These are phyloP conservation scores for Piper longum DNA, from an alignment of 164 flowering plant species.

Conservation along the genomic window DNA sequence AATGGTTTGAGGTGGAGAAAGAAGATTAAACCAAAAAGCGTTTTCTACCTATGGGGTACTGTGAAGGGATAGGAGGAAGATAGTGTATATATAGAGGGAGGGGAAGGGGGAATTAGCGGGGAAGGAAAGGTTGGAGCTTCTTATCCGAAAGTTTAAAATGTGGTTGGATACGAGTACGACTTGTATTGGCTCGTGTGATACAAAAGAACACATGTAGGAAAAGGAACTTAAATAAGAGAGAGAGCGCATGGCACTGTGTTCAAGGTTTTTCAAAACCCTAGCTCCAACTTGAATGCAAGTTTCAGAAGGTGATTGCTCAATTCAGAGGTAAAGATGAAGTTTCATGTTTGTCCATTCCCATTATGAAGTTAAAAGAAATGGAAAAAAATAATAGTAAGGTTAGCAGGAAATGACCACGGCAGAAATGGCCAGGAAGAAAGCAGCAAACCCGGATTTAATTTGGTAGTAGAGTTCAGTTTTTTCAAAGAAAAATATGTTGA, in stretches of 20 bases:
- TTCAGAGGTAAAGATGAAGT: background rate
- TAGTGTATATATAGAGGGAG: background rate
- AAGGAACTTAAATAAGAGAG: conserved; percentile 4
- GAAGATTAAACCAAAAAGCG: background rate
- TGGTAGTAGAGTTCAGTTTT: too few species aligned
- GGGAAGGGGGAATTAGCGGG: background rate
- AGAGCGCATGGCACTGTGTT: conserved; percentile 11
- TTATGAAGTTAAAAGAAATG: background rate
- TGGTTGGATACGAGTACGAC: conserved; percentile 19
- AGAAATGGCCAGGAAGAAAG: too few species aligned
- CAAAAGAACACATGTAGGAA: conserved; percentile 14
- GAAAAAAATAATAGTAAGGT: too few species aligned
- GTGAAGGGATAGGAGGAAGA: background rate
- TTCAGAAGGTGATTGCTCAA: conserved; percentile 2
- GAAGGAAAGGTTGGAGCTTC: background rate
- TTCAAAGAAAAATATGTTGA: too few species aligned
- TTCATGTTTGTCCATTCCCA: conserved; percentile 1
- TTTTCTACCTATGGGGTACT: background rate
- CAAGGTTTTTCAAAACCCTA: conserved; percentile 13
- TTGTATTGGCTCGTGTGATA: conserved; percentile 13
- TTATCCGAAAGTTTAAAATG: conserved; percentile 1
- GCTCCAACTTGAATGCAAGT: conserved; percentile 2
- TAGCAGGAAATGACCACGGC: too few species aligned
- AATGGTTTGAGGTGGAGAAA: background rate
- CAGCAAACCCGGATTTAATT: too few species aligned